Evolutionary conservation across 768 basidiomycete genomes (phyloP).

Genomic region (Kwoniella europaea): DNA sequence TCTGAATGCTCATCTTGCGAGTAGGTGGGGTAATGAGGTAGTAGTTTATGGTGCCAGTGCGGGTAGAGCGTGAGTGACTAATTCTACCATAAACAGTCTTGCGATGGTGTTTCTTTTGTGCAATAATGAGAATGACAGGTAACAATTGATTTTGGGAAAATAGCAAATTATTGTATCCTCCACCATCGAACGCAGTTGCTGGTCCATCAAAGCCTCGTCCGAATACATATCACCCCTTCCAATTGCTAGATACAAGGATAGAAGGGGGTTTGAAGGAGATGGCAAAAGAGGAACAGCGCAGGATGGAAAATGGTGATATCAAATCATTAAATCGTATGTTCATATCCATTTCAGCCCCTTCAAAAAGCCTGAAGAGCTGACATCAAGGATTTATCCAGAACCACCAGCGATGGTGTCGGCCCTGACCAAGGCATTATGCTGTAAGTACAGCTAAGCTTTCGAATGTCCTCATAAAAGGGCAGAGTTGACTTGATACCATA

Average conservation of each 20-base stretch:
- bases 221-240: constrained; percentile 85
- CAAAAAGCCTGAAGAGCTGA: constrained; percentile 53
- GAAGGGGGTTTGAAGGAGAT: constrained; percentile 68
- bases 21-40: constrained; percentile 86
- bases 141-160: neutral
- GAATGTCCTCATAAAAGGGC: constrained; percentile 43
- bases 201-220: constrained; percentile 53
- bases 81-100: neutral
- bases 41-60: constrained; percentile 80
- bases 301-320: constrained; percentile 61
- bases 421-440: constrained; percentile 88
- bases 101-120: too few species aligned
- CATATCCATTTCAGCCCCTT: too few species aligned
- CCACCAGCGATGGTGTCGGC: constrained; percentile 76
- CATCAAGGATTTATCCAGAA: constrained; percentile 60
- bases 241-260: constrained; percentile 72
- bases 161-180: constrained; percentile 78
- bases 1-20: constrained; percentile 88
- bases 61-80: constrained; percentile 45
- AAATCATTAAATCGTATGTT: constrained; percentile 60
- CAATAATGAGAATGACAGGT: too few species aligned
- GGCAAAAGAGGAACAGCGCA: constrained; percentile 61
- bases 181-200: constrained; percentile 17
- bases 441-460: constrained; percentile 61
- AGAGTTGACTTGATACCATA: constrained; percentile 17